A percentile compares a stretch with the other conserved stretches of the same genome.
Conservation (phyloP, 129 eudicot species). For the Heracleum sosnowskyi region DNA sequence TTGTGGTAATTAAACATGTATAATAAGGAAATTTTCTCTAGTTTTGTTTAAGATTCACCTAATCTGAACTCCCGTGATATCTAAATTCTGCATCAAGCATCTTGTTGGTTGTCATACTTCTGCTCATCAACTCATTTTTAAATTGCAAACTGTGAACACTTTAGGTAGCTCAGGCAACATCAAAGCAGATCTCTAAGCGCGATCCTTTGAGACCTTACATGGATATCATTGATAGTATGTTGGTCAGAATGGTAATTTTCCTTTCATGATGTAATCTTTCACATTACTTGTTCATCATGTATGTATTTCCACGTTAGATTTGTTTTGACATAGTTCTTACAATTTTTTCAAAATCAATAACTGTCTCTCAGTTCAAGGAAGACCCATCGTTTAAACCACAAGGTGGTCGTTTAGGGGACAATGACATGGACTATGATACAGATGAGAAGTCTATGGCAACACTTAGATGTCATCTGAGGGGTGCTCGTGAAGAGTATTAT, state of each 20-base stretch:
- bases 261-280: neutral
- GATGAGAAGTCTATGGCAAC: constrained; percentile 98
- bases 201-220: constrained; percentile 88
- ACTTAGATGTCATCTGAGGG: constrained; percentile 76
- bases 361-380: constrained; percentile 50
- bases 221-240: constrained; percentile 82
- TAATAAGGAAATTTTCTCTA: neutral
- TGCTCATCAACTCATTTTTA: constrained; percentile 11
- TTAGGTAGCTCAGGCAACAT: constrained; percentile 90
- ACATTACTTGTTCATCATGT: neutral
- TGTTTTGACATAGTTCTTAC: constrained; percentile 9
- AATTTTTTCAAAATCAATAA: constrained; percentile 11
- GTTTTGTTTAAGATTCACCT: neutral
- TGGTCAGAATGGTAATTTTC: constrained; percentile 56
- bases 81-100: neutral
- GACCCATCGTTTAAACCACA: constrained; percentile 90
- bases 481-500: constrained; percentile 79
- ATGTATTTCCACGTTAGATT: neutral
- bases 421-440: constrained; percentile 89
- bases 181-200: constrained; percentile 85
- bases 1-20: neutral
- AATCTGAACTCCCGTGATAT: neutral
- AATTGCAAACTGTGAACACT: constrained; percentile 13
- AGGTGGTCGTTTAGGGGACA: constrained; percentile 82
- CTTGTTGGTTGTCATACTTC: constrained; percentile 9